These are phyloP conservation scores for Globisporangium nodosum DNA, from an alignment of 352 stramenopile species.

Conservation along the genomic window DNA sequence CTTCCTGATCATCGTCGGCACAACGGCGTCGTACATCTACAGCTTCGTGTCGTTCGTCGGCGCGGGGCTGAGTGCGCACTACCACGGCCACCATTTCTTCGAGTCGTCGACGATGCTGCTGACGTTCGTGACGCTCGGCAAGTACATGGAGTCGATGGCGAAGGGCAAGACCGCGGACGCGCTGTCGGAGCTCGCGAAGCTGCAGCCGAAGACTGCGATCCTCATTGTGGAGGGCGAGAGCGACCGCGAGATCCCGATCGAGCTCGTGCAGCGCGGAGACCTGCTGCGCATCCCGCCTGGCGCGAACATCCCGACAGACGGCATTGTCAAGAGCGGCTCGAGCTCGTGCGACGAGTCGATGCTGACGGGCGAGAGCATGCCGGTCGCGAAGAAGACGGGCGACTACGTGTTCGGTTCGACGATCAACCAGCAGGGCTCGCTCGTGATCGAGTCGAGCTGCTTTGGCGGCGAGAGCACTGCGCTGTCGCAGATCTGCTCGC, in stretches of 20 bases:
- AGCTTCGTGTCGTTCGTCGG: slow-evolving; percentile 76
- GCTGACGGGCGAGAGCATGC: slow-evolving; percentile 86
- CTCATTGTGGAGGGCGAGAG: slow-evolving; percentile 43
- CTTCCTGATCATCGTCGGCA: slow-evolving; percentile 82
- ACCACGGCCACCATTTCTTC: slow-evolving; percentile 84
- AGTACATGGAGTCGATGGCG: slow-evolving; percentile 86
- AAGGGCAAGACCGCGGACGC: slow-evolving; percentile 83
- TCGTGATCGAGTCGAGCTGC: slow-evolving; percentile 81
- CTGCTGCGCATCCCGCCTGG: slow-evolving; percentile 66
- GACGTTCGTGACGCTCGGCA: slow-evolving; percentile 84
- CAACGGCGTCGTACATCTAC: slow-evolving; percentile 84
- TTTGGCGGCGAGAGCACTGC: slow-evolving; percentile 64
- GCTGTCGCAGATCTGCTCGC: slow-evolving; percentile 68
- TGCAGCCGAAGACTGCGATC: slow-evolving; percentile 77
- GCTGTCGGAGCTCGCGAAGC: slow-evolving; percentile 59
- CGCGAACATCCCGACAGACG: slow-evolving; percentile 76
- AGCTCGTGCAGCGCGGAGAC: slow-evolving; percentile 80
- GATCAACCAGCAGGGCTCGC: slow-evolving; percentile 77
- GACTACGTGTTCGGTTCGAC: slow-evolving; percentile 85
- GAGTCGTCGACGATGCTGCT: slow-evolving; percentile 83
- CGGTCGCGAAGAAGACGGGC: slow-evolving; percentile 68
- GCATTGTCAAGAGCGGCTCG: slow-evolving; percentile 63
- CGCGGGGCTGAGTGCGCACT: slow-evolving; percentile 47
- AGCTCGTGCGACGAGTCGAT: slow-evolving; percentile 78
- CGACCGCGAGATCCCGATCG: slow-evolving; percentile 73